These are phyloP conservation scores for Calonectria pseudoturangicola DNA, from an alignment of 2,329 filamentous ascomycete genomes.

Conservation along the genomic window DNA sequence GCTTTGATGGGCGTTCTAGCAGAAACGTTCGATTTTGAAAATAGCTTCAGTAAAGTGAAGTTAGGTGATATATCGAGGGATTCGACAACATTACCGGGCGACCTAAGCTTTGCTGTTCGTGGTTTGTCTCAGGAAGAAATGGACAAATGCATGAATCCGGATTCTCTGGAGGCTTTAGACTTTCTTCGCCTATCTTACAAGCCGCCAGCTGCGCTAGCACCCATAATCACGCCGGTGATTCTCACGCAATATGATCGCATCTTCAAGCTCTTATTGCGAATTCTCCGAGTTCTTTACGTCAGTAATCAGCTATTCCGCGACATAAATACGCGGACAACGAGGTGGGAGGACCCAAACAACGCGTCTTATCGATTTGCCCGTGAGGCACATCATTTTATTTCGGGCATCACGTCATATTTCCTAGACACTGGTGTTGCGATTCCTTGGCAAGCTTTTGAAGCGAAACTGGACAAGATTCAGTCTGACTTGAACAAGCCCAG, in stretches of 20 bases:
- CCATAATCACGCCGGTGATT: constrained; percentile 82
- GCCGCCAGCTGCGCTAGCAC: constrained; percentile 80
- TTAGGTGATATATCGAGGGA: constrained; percentile 56
- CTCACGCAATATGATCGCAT: constrained; percentile 89
- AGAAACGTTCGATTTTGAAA: constrained; percentile 77
- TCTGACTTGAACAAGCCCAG: constrained; percentile 68
- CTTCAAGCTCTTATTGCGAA: constrained; percentile 86
- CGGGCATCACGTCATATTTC: constrained; percentile 83
- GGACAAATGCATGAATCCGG: constrained; percentile 86
- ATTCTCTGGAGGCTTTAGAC: constrained; percentile 91
- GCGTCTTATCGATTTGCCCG: constrained; percentile 77
- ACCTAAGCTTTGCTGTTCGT: constrained; percentile 88
- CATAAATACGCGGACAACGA: constrained; percentile 64
- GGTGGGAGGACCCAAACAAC: constrained; percentile 61
- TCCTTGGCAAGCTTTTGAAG: constrained; percentile 83
- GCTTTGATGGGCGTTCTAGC: constrained; percentile 89
- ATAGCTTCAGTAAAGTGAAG: constrained; percentile 46
- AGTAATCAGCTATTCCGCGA: constrained; percentile 79
- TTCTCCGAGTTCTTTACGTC: constrained; percentile 87
- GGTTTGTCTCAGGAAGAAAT: constrained; percentile 87
- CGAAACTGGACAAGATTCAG: constrained; percentile 79
- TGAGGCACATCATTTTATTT: constrained; percentile 88
- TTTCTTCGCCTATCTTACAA: constrained; percentile 93
- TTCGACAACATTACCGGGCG: constrained; percentile 74
- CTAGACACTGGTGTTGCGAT: constrained; percentile 85